Conservation (phyloP, 768 basidiomycete species). For the Boletus tomentosulus region DNA sequence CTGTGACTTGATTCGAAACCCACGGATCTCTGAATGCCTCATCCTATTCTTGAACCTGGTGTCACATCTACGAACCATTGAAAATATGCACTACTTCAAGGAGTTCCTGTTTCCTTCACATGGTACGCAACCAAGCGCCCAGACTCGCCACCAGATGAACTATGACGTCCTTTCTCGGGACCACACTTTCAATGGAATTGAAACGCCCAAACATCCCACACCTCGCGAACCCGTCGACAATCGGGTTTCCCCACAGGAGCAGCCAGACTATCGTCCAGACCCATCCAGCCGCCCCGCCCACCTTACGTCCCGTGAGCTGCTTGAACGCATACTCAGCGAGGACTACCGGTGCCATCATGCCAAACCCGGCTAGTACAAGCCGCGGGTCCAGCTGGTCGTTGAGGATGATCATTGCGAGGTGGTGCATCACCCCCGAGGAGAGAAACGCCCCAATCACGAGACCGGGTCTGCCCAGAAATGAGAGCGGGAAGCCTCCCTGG, state of each 20-base stretch:
- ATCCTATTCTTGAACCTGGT: too few relatives aligned
- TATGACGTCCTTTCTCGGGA: conserved; percentile 1
- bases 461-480: conserved; percentile 43
- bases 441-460: conserved; percentile 52
- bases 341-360: conserved; percentile 50
- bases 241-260: conserved; percentile 18
- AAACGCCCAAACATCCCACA: conserved; percentile 9
- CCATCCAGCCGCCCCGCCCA: conserved; percentile 28
- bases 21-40: too few relatives aligned
- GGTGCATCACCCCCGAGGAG: conserved; percentile 53
- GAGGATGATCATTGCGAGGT: conserved; percentile 48
- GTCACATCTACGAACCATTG: too few relatives aligned
- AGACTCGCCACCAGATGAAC: conserved; percentile 5
- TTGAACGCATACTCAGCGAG: conserved; percentile 37
- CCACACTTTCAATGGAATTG: background rate
- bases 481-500: conserved; percentile 27
- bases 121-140: conserved; percentile 8
- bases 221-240: conserved; percentile 20
- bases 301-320: conserved; percentile 21
- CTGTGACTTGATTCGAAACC: too few relatives aligned
- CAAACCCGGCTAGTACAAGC: conserved; percentile 44
- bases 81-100: too few relatives aligned
- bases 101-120: background rate
- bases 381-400: conserved; percentile 42
- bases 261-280: conserved; percentile 17